Evolutionary conservation across 768 basidiomycete species (phyloP), one percentile per base, ranked within the genome.

Genomic region (Multifurca ochricompacta): DNA sequence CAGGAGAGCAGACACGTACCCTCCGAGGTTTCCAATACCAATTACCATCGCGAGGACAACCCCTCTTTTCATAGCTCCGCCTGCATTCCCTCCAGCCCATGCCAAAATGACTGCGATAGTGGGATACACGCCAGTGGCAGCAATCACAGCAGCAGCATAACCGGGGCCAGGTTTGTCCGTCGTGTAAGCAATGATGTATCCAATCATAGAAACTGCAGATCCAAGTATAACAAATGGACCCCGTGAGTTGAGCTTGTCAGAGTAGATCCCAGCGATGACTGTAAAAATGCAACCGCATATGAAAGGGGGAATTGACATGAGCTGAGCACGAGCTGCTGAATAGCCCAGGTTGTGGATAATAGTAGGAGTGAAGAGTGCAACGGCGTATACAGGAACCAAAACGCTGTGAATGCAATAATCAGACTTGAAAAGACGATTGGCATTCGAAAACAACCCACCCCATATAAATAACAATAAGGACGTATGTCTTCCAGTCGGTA

Each of bases 51-150:
- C 82, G 32, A 81, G 56, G 11, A 72, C 71, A 11, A 81, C 71
- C 21, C 73, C 81, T 51, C 74, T 71, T 60, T 77, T 76, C 45
- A 77, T 55, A 60, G 79, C 79, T 21, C 81, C 79, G 21, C 81
- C 81, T 0, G 77, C 74, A 49, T 80, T 78, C 7, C 76, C 75
- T 2, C 74, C 71, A 2, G 70, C 75, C 82, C 82, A 83, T 32
- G 79, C 77, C 2, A 83, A 64, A 25, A 64, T 62, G 18, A 80
- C 68, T 4, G 69, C 68, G 48, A 81, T 70, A 6, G 73, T 74
- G 1, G 82, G 77, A 59, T 68, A 81, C 6, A 79, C 74, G 18
- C 81, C 81, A 18, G 71, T 65, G 3, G 79, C 76, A 25, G 77
- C 74, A 36, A 82, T 65, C 28, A 82, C 52, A 4, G 76, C 66